A percentile compares a stretch with the other conserved stretches of the same genome.
These are phyloP conservation scores for Chamaecrista fasciculata DNA, from an alignment of 306 rosid genomes.

Conservation along the genomic window DNA sequence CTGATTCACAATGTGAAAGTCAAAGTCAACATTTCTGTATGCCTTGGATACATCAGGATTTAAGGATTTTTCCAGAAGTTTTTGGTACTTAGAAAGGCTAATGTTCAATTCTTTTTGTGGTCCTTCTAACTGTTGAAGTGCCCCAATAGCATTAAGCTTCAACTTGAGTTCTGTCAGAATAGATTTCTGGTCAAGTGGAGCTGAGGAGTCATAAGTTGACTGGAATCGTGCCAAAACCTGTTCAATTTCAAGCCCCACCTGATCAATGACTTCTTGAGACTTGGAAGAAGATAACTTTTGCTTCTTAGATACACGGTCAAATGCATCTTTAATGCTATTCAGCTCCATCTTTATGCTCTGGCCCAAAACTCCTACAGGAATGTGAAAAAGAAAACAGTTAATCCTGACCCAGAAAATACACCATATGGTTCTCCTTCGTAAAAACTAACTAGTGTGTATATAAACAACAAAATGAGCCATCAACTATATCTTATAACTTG, in stretches of 20 bases:
- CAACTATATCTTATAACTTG: not conserved
- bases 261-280: conserved; percentile 72
- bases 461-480: not conserved
- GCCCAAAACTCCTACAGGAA: conserved; percentile 44
- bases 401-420: conserved; percentile 11
- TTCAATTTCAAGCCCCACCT: conserved; percentile 65
- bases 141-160: conserved; percentile 52
- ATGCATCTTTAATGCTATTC: conserved; percentile 73
- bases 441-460: not conserved
- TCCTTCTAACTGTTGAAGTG: conserved; percentile 60
- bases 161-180: conserved; percentile 57
- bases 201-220: conserved; percentile 43
- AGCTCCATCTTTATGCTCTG: conserved; percentile 61
- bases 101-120: conserved; percentile 63
- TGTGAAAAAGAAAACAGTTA: conserved; percentile 31
- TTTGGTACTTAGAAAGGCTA: conserved; percentile 61
- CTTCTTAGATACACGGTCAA: conserved; percentile 81
- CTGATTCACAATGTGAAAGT: conserved; percentile 60
- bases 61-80: conserved; percentile 56
- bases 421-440: not conserved
- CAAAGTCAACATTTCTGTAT: conserved; percentile 72
- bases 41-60: conserved; percentile 84
- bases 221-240: conserved; percentile 54
- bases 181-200: conserved; percentile 53
- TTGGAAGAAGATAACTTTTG: conserved; percentile 78